Percentiles rank a stretch among this genome's conserved stretches.
phyloP scores from a whole-genome alignment of 257 asterid species.

The Solanum virginianum region DNA sequence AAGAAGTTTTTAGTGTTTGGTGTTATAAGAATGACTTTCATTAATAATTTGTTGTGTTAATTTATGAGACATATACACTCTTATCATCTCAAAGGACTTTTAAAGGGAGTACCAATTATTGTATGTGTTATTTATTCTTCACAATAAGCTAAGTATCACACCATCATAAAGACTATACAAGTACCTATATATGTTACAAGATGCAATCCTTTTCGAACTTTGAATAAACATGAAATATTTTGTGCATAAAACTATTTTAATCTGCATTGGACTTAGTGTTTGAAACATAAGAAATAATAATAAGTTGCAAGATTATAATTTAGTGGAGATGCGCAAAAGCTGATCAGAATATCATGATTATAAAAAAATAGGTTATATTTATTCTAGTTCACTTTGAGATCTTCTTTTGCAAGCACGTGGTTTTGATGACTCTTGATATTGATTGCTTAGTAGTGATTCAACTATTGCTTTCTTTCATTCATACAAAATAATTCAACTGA shows the following conservation, averaged over 20 bases:
- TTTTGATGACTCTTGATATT: too few relatives aligned
- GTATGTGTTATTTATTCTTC: neutral
- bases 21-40: neutral
- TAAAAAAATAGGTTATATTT: too few relatives aligned
- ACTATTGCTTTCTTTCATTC: too few relatives aligned
- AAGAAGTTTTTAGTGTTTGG: neutral
- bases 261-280: neutral
- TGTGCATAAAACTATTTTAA: accelerated
- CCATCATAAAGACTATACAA: neutral
- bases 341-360: too few relatives aligned
- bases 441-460: too few relatives aligned
- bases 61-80: neutral
- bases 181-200: neutral
- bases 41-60: neutral
- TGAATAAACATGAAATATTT: neutral
- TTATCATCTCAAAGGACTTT: neutral
- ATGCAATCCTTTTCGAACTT: neutral
- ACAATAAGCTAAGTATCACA: neutral
- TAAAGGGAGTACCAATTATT: neutral
- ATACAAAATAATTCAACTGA: too few relatives aligned
- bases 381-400: neutral
- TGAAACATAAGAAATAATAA: neutral
- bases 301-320: neutral
- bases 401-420: too few relatives aligned
- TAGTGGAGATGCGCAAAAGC: too few relatives aligned